Evolutionary conservation across 1,139 yeast genomes (phyloP), one percentile per base, ranked within the genome.

Genomic region (Pichia inconspicua): DNA sequence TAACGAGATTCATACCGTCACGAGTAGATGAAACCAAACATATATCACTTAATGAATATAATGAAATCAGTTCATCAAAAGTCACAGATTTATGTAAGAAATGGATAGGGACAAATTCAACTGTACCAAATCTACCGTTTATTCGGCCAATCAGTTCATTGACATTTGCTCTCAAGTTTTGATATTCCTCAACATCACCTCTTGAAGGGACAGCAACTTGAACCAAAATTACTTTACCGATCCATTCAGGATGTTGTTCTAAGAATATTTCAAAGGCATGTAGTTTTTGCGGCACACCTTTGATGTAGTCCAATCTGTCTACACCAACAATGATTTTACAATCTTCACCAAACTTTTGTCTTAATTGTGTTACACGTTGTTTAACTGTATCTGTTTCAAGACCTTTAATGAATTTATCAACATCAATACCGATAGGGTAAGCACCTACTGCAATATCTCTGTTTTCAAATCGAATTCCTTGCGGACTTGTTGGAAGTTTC

Each of bases 151-250:
- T 97, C 45, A 94, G 74, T 67, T 94, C 98, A 64, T 92, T 94
- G 19, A 94, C 97, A 8, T 88, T 89, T 5, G 97, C 89, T 54
- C 98, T 76, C 56, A 94, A 72, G 59, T 88, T 84, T 64, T 92
- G 98, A 66, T 94, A 94, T 65, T 94, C 99, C 67, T 94, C 98
- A 28, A 94, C 99, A 59, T 92, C 98, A 44, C 96, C 97, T 59
- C 99, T 77, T 25, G 95, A 85, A 11, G 99, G 99, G 15, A 94
- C 97, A 0, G 98, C 98, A 35, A 94, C 94, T 66, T 94, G 99
- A 6, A 94, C 95, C 46, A 94, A 71, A 1, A 94, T 92, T 19
- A 90, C 97, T 66, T 92, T 94, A 6, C 98, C 98, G 43, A 89
- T 87, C 96, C 97, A 94, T 67, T 90, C 97, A 0, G 98, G 98